Evolutionary conservation across 805 yeast genomes (phyloP), one percentile per base, ranked within the genome.

Genomic region (Candida lessepsii): DNA sequence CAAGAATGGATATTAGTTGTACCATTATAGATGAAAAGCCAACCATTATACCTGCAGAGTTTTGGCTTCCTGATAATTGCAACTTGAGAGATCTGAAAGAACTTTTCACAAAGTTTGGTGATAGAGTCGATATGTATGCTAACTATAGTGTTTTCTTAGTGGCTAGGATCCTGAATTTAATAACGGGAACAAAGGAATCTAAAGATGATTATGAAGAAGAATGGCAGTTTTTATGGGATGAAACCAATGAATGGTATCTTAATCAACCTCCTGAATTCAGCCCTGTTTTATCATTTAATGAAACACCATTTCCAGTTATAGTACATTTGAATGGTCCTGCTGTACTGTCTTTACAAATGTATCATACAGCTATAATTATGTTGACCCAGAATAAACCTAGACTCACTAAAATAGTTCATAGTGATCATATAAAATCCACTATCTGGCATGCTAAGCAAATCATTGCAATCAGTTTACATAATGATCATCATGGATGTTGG

Each of bases 371-470:
- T 3, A 54, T 61, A 33, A 68, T 68, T 9, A 34, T 68, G 14
- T 42, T 68, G 50, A 54, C 61, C 42, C 71, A 66, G 34, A 64
- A 66, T 37, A 68, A 66, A 42, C 73, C 73, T 16, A 52, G 71
- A 28, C 43, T 51, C 3, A 54, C 47, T 45, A 66, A 64, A 44
- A 46, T 64, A 1, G 44, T 46, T 6, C 26, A 41, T 29, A 41
- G 39, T 20, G 44, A 46, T 13, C 40, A 41, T 21, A 32, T 45
- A 36, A 49, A 50, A 37, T 60, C 70, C 2, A 56, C 60, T 31
- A 58, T 65, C 11, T 63, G 69, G 68, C 71, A 65, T 44, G 70
- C 71, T 4, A 65, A 65, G 40, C 70, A 63, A 40, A 63, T 65
- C 9, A 51, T 63, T 36, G 65, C 65, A 18, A 61, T 63, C 24